These are phyloP conservation scores for Pythium aquatile DNA, from an alignment of 352 stramenopile species.

Conservation along the genomic window DNA sequence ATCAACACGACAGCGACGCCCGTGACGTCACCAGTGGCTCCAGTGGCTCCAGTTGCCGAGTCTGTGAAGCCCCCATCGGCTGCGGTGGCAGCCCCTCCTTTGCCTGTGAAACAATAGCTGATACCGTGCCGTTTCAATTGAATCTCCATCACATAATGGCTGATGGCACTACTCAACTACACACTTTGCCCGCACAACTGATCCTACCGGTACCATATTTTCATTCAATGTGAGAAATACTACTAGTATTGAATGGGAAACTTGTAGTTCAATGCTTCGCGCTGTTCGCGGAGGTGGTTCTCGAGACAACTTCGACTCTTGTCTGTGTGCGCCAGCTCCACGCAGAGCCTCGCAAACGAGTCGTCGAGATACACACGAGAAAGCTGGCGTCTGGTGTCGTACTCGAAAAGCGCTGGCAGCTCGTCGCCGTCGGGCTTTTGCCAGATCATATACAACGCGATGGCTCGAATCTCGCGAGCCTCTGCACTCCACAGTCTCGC, in stretches of 20 bases:
- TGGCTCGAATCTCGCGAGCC: background rate
- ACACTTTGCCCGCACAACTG: no score
- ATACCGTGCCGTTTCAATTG: background rate
- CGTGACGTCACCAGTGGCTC: background rate
- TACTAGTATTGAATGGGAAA: no score
- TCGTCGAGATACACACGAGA: background rate
- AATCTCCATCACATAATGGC: no score
- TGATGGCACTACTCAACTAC: no score
- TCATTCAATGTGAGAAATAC: no score
- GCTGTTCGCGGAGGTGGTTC: background rate
- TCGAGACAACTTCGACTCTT: background rate
- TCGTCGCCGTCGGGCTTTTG: background rate
- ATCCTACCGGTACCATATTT: no score
- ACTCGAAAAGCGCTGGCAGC: background rate
- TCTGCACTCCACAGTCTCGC: background rate
- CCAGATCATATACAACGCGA: background rate
- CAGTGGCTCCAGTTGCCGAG: background rate
- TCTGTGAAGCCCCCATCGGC: background rate
- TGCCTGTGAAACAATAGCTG: background rate
- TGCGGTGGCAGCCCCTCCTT: background rate
- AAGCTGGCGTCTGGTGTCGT: background rate
- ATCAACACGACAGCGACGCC: constrained; percentile 7
- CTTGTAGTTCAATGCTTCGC: background rate
- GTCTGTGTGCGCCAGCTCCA: background rate
- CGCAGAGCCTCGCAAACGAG: background rate